Base-by-base conservation (phyloP, 2,329 filamentous ascomycete genomes). In the Zasmidium citrigriseum region DNA sequence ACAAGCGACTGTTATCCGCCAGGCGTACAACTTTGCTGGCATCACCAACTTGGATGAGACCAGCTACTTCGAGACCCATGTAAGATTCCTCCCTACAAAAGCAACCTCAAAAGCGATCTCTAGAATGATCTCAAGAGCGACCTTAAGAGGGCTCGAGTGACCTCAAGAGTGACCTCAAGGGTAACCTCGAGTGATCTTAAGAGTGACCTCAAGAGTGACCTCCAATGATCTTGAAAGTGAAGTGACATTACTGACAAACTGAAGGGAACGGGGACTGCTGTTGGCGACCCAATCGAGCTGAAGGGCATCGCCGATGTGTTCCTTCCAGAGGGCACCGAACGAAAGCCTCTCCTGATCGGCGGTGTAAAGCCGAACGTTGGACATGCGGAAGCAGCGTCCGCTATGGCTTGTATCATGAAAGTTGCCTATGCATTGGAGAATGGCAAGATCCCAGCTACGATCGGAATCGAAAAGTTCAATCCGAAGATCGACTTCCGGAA, bases 1-100 rank as follows among this genome's bases (percentile, higher is more conserved):
- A 0, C 78, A 81, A 60, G 67, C 57, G 1, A 59, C 59, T 0
- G 54, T 78, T 11, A 76, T 77, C 12, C 58, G 65, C 2, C 38
- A 69, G 1, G 71, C 70, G 0, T 80, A 80, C 57, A 49, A 46
- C 5, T 64, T 59, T 3, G 73, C 73, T 4, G 73, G 72, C 0
- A 67, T 78, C 1, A 41, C 5, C 4, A 34, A 55, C 18, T n/a
- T 56, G 3, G 20, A 24, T 10, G 52, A 56, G 16, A 65, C 61
- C 16, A 47, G 50, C 10, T 68, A 62, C 45, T 56, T 69, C 41
- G 69, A 71, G 44, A 53, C 55, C 1, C 67, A 69, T 46, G 44
- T 29, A 29, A 29, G 27, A n/a, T n/a, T n/a, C n/a, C n/a, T n/a
- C n/a, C n/a, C n/a, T n/a, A n/a, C n/a, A n/a, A n/a, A n/a, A n/a